Base-by-base conservation (phyloP, 1,139 yeast species). In the Arxiozyma slooffiae region DNA sequence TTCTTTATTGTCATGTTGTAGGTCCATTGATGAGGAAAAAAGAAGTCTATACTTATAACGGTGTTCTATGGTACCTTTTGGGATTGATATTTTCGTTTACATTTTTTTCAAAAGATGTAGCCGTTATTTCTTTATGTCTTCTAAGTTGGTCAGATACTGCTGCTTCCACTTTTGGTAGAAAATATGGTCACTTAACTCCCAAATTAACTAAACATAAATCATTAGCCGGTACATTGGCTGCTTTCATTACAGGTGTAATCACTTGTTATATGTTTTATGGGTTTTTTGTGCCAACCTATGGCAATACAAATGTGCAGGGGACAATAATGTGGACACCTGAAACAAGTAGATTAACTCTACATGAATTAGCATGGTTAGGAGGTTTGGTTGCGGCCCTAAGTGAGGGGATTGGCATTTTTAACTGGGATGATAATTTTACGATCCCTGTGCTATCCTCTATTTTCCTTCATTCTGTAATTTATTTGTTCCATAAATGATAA, bases 101-200 rank as follows among this genome's bases (percentile, higher is more conserved):
- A 1, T 66, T 80, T 18, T 82, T 81, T 60, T 84, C 95, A 17
- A 88, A 88, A 69, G 98, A 92, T 63, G 81, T 92, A 48, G 75
- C 83, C 1, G 72, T 90, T 24, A 74, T 89, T 72, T 76, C 95
- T 26, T 80, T 88, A 8, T 73, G 89, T 57, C 72, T 92, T 51
- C 76, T 92, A 56, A 85, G 96, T 64, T 92, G 97, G 97, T 90
- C 96, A 11, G 98, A 92, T 65, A 89, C 97, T 9, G 94, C 97
- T 6, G 98, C 98, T 2, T 87, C 97, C 3, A 87, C 97, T 1
- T 69, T 90, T 61, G 98, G 97, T 22, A 77, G 97, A 57, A 77
- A 77, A 49, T 88, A 72, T 66, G 97, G 97, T 7, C 76, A 85
- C 60, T 76, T 85, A 58, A 88, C 97, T 7, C 96, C 96, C 42